These are phyloP conservation scores for Tylopilus sp. DNA, from an alignment of 1,284 basidiomycete species.

Conservation along the genomic window DNA sequence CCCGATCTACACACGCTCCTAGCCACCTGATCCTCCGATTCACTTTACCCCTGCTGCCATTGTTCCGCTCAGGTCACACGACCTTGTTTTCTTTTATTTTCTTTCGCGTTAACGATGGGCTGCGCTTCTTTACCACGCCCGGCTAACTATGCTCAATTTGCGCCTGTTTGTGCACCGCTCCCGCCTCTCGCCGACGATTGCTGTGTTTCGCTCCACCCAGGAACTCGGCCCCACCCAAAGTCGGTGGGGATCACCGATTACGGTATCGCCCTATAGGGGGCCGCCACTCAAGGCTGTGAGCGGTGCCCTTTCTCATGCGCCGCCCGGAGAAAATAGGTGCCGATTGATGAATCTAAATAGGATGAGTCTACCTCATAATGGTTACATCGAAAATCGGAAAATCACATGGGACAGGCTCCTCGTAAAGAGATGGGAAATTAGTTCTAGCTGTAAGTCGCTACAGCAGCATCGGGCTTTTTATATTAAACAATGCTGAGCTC, in stretches of 20 bases:
- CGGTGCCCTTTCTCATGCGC: background rate
- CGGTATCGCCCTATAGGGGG: slow-evolving; percentile 6
- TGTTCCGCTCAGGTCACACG: background rate
- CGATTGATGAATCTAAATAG: background rate
- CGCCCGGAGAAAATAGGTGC: background rate
- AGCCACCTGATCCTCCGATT: background rate
- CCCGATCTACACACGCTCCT: slow-evolving; percentile 1
- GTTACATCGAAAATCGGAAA: background rate
- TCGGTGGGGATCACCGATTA: slow-evolving; percentile 8
- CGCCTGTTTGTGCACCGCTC: background rate
- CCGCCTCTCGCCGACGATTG: slow-evolving; percentile 7
- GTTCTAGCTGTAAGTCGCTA: background rate
- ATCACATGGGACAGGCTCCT: background rate
- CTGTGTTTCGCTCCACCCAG: slow-evolving; percentile 17
- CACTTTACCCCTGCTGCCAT: background rate
- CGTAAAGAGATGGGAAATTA: background rate
- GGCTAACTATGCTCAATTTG: background rate
- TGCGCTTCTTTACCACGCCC: slow-evolving; percentile 6
- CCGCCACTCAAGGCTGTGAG: slow-evolving; percentile 16
- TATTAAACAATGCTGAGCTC: background rate
- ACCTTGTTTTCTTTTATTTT: background rate
- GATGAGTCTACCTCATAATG: no score
- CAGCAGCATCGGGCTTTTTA: background rate
- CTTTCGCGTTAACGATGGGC: background rate
- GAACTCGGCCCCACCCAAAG: background rate